These are phyloP conservation scores for Albophoma yamanashiensis DNA, from an alignment of 2,329 filamentous ascomycete genomes.

Conservation along the genomic window DNA sequence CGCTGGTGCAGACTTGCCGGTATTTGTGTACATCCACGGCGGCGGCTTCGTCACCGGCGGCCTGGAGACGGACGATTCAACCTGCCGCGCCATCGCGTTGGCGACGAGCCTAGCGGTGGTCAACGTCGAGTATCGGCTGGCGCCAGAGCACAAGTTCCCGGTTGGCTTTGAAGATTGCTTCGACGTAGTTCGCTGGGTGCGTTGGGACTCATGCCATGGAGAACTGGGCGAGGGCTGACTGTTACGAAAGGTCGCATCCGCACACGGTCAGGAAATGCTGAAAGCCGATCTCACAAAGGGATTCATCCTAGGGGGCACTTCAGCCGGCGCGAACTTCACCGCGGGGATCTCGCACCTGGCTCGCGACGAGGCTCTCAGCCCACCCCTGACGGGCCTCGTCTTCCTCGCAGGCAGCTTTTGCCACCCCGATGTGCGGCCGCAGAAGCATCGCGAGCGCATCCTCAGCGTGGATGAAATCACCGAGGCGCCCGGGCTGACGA, in stretches of 20 bases:
- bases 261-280: constrained; percentile 16
- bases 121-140: constrained; percentile 39
- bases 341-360: constrained; percentile 32
- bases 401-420: constrained; percentile 35
- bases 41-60: constrained; percentile 14
- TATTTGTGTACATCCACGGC: constrained; percentile 15
- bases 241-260: constrained; percentile 8
- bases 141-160: constrained; percentile 38
- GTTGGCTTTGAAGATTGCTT: constrained; percentile 32
- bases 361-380: constrained; percentile 22
- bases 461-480: constrained; percentile 25
- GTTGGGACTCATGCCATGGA: background rate
- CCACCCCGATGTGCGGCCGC: constrained; percentile 25
- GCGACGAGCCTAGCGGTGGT: constrained; percentile 23
- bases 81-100: constrained; percentile 12
- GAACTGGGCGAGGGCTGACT: background rate
- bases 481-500: constrained; percentile 21
- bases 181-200: constrained; percentile 22
- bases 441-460: constrained; percentile 21
- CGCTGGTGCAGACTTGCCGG: constrained; percentile 4
- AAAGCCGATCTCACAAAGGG: constrained; percentile 29
- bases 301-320: constrained; percentile 39
- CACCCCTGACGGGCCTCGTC: constrained; percentile 32
- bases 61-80: constrained; percentile 16
- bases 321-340: constrained; percentile 40